These are phyloP conservation scores for Telopea speciosissima DNA, from an alignment of 177 flowering plant genomes.

Conservation along the genomic window DNA sequence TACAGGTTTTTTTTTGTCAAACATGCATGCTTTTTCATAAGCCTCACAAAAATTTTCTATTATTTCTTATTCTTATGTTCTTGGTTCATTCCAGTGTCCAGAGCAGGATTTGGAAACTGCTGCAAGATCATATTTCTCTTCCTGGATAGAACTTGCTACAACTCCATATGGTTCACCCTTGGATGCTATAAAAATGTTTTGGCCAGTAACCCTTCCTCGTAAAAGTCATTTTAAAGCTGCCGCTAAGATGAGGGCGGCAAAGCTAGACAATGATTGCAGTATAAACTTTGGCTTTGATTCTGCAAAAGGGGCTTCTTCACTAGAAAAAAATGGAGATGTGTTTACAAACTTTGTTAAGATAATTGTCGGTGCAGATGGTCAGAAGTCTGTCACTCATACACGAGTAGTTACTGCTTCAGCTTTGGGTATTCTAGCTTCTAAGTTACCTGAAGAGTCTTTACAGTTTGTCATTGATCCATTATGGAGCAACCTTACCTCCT, in stretches of 20 bases:
- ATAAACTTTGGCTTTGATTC: slow-evolving; percentile 30
- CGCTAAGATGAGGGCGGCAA: slow-evolving; percentile 93
- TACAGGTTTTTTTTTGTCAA: slow-evolving; percentile 43
- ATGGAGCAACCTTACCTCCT: slow-evolving; percentile 63
- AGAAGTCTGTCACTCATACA: slow-evolving; percentile 82
- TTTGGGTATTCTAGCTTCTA: slow-evolving; percentile 80
- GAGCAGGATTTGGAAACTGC: slow-evolving; percentile 65
- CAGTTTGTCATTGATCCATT: slow-evolving; percentile 57
- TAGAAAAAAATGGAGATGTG: slow-evolving; percentile 56
- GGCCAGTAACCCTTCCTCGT: slow-evolving; percentile 88
- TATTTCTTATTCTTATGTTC: background rate
- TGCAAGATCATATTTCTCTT: slow-evolving; percentile 54
- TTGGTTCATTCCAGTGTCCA: slow-evolving; percentile 49
- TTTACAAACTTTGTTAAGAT: slow-evolving; percentile 48
- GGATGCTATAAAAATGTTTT: slow-evolving; percentile 88
- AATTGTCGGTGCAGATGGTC: slow-evolving; percentile 85
- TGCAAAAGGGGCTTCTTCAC: slow-evolving; percentile 24
- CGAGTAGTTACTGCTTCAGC: slow-evolving; percentile 81
- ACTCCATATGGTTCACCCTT: slow-evolving; percentile 84
- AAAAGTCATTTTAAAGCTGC: slow-evolving; percentile 87
- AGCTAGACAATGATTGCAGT: slow-evolving; percentile 46
- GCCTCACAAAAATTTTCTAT: background rate
- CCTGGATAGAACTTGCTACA: slow-evolving; percentile 81
- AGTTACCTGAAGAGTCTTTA: slow-evolving; percentile 51
- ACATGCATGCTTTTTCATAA: background rate